phyloP scores from a whole-genome alignment of 2,329 filamentous ascomycete species.

The Madurella mycetomatis region DNA sequence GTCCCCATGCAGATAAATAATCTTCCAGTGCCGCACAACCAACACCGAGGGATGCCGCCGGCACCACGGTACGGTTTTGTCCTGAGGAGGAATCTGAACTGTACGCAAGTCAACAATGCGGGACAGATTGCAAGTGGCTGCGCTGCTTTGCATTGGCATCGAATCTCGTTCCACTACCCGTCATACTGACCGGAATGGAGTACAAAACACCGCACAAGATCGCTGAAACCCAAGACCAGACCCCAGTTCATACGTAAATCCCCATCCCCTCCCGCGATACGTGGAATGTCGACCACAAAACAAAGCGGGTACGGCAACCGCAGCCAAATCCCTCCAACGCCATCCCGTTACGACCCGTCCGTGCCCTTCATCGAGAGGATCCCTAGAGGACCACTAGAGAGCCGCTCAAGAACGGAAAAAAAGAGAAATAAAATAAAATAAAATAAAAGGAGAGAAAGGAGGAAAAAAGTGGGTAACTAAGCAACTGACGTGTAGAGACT shows the following conservation, averaged over 20 bases:
- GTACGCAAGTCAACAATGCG: too few relatives aligned
- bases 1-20: not conserved
- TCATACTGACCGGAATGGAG: too few relatives aligned
- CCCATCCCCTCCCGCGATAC: not conserved
- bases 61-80: too few relatives aligned
- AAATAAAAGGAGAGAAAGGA: too few relatives aligned
- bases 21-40: not conserved
- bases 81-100: too few relatives aligned
- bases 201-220: too few relatives aligned
- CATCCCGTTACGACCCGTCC: not conserved
- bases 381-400: not conserved
- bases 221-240: too few relatives aligned
- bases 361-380: not conserved
- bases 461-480: not conserved
- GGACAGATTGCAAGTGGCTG: not conserved
- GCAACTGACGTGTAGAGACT: not conserved
- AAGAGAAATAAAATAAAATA: not conserved
- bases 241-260: not conserved
- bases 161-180: not conserved
- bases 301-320: not conserved
- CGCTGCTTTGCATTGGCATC: not conserved
- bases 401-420: not conserved
- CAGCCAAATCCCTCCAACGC: not conserved
- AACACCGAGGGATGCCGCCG: constrained; percentile 1
- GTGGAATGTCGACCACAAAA: not conserved